Conservation (phyloP, 441 rosid genomes). For the Mallotus japonicus region DNA sequence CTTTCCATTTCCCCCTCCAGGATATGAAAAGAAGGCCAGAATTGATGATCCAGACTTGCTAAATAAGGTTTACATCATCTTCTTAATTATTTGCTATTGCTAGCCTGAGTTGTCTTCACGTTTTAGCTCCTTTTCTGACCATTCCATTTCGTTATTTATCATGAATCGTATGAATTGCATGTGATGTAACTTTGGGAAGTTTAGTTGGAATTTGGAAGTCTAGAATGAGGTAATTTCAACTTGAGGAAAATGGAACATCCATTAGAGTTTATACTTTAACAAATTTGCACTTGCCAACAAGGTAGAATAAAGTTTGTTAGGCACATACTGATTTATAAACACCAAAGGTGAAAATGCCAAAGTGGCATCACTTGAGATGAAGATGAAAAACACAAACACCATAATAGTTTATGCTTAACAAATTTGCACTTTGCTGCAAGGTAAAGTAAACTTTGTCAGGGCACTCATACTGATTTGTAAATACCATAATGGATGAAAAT, state of each 20-base stretch:
- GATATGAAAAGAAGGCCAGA: constrained; percentile 71
- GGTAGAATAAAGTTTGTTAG: constrained; percentile 10
- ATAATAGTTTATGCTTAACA: no score
- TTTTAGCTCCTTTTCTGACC: constrained; percentile 10
- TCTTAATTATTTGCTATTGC: constrained; percentile 19
- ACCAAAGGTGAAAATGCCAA: background rate
- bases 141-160: background rate
- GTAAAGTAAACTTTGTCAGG: no score
- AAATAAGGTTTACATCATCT: constrained; percentile 48
- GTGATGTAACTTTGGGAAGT: constrained; percentile 2
- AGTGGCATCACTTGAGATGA: background rate
- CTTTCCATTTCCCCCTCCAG: constrained; percentile 85
- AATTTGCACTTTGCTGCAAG: no score
- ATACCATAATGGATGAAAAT: no score
- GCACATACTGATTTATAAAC: background rate
- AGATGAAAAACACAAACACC: background rate
- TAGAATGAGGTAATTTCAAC: background rate
- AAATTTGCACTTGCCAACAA: background rate
- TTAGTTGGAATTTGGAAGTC: background rate
- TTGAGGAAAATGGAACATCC: background rate
- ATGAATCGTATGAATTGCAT: background rate
- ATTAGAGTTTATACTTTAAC: background rate
- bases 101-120: constrained; percentile 9
- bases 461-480: no score
- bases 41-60: constrained; percentile 47